Base-by-base conservation (phyloP, 345 rosid species). In the Lepidium aucheri region DNA sequence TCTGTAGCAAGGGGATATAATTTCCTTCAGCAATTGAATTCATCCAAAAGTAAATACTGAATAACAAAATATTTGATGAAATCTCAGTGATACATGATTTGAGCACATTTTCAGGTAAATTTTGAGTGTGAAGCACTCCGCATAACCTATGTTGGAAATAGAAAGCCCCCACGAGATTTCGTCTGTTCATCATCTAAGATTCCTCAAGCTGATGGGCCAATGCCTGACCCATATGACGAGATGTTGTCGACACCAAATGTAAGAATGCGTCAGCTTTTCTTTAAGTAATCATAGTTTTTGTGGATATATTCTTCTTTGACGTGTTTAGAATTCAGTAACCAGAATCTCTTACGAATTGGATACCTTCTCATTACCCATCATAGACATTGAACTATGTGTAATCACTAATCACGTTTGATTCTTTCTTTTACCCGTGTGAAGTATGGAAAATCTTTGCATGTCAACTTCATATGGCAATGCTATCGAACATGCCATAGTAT, bases 241-340 rank as follows among this genome's bases (percentile, higher is more conserved):
- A 80, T 75, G 78, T 82, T 90, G 68, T 90, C 99, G 36, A 85
- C 99, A 56, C 99, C 99, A 60, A 94, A 94, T 82, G 99, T 94
- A 74, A 70, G 96, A 64, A 66, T 59, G 58, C 42, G 17, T 55
- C 52, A 63, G 58, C 52, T 45, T 71, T 45, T 38, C 52, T 51
- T 8, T 24, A 2, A 58, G 32, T 67, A 59, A 8, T 59, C 58
- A 8, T 38, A 68, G 32, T 34, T 52, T 59, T 16, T 51, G 34
- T 69, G 15, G 36, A 24, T 45, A 26, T 61, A 41, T 70, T 28
- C 56, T 22, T 68, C 47, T 47, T 46, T 8, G 7, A 35, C 64
- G 8, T 10, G 39, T 56, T 7, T 57, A 45, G 16, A 34, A 18
- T 35, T 24, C 53, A 59, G 44, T 60, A 39, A 51, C 44, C 10